Percentiles rank a stretch among this genome's conserved stretches.
Conservation (phyloP, 2,329 filamentous ascomycete genomes). For the Fusarium continuum region DNA sequence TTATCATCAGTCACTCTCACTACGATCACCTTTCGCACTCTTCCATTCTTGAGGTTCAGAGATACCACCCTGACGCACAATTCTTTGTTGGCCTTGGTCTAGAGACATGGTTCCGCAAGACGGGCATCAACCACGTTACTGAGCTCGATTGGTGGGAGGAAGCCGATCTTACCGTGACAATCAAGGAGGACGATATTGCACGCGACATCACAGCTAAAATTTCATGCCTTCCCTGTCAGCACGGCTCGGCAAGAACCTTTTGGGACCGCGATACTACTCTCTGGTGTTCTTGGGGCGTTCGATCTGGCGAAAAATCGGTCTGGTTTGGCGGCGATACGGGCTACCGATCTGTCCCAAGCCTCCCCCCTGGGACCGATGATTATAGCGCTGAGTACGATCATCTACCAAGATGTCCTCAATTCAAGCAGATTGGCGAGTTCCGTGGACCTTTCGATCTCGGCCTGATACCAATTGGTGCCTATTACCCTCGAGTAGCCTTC, state of each 20-base stretch:
- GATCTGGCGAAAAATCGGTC: conserved; percentile 77
- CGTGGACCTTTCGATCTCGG: conserved; percentile 91
- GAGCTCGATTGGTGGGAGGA: conserved; percentile 98
- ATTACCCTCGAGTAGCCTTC: conserved; percentile 77
- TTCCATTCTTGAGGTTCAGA: conserved; percentile 75
- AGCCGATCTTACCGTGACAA: conserved; percentile 70
- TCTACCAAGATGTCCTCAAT: conserved; percentile 81
- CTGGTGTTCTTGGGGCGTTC: conserved; percentile 88
- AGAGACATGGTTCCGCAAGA: conserved; percentile 79
- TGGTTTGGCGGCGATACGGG: conserved; percentile 94
- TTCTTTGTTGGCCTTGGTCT: conserved; percentile 90
- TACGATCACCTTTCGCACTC: conserved; percentile 90
- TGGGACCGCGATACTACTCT: conserved; percentile 80
- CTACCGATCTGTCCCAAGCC: conserved; percentile 78
- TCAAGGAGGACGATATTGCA: conserved; percentile 44
- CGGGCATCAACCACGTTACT: conserved; percentile 78
- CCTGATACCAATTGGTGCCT: conserved; percentile 92
- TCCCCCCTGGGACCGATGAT: conserved; percentile 72
- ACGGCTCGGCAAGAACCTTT: conserved; percentile 73
- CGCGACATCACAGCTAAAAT: conserved; percentile 72
- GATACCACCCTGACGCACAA: conserved; percentile 78
- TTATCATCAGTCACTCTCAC: conserved; percentile 88
- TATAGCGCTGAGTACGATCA: conserved; percentile 73
- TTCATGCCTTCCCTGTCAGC: conserved; percentile 85
- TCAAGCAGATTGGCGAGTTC: conserved; percentile 80